Percentiles rank a stretch among this genome's conserved stretches.
phyloP scores from a whole-genome alignment of 2,329 filamentous ascomycete species.

The Nothophaeocryptopus gaeumannii region DNA sequence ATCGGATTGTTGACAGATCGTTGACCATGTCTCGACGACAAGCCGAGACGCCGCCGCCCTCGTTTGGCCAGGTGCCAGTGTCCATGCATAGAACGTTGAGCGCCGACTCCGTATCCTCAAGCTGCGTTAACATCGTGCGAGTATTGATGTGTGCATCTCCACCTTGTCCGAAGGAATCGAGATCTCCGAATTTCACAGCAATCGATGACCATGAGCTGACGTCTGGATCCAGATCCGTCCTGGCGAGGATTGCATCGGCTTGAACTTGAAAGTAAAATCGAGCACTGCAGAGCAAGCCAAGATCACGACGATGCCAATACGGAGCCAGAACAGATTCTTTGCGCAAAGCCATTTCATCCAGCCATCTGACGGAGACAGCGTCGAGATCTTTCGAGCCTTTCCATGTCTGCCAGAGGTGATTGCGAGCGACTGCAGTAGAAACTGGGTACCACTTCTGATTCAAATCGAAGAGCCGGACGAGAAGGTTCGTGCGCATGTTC shows the following conservation, averaged over 20 bases:
- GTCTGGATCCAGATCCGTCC: conserved; percentile 49
- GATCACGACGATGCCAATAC: conserved; percentile 9
- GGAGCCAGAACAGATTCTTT: conserved; percentile 1
- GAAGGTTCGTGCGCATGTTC: not conserved
- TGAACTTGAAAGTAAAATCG: conserved; percentile 40
- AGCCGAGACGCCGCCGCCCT: conserved; percentile 43
- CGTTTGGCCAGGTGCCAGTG: conserved; percentile 44
- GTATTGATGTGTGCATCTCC: conserved; percentile 54
- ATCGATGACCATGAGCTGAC: conserved; percentile 54
- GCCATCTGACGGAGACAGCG: conserved; percentile 10
- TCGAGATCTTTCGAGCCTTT: conserved; percentile 8
- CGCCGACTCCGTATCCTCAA: conserved; percentile 40
- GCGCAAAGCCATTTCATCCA: conserved; percentile 8
- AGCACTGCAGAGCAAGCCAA: conserved; percentile 8
- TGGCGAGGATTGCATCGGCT: conserved; percentile 52
- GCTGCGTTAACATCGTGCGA: conserved; percentile 45
- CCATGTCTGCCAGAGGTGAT: conserved; percentile 10
- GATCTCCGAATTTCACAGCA: conserved; percentile 51
- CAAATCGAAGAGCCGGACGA: conserved; percentile 2
- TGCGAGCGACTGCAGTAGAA: conserved; percentile 6
- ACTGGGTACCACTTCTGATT: conserved; percentile 8
- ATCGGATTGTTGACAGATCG: conserved; percentile 42
- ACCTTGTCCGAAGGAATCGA: conserved; percentile 53
- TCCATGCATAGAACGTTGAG: conserved; percentile 43
- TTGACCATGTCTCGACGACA: conserved; percentile 45